Evolutionary conservation across 2,329 filamentous ascomycete species (phyloP).

Genomic region (Fusarium heterosporum): DNA sequence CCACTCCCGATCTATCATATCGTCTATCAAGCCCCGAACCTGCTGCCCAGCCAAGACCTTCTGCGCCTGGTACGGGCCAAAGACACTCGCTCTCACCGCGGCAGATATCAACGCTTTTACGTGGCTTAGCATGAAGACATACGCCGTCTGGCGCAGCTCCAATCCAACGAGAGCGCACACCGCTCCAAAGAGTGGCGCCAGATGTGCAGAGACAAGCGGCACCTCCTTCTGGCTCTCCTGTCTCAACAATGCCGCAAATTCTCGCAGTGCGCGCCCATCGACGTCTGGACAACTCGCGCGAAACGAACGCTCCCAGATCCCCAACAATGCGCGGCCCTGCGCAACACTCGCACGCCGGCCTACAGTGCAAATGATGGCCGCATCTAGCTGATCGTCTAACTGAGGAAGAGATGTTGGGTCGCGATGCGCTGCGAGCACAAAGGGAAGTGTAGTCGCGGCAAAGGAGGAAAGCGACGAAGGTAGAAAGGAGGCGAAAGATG

Average conservation of each 20-base stretch:
- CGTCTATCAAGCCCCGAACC: constrained; percentile 68
- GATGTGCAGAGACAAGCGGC: constrained; percentile 69
- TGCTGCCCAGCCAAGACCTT: constrained; percentile 72
- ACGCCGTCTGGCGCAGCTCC: constrained; percentile 71
- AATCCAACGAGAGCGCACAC: constrained; percentile 73
- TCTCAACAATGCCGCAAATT: constrained; percentile 54
- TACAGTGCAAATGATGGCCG: constrained; percentile 81
- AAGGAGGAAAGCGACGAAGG: constrained; percentile 76
- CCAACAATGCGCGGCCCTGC: constrained; percentile 79
- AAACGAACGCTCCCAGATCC: constrained; percentile 81
- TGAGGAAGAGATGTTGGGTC: constrained; percentile 61
- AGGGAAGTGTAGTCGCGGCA: constrained; percentile 78
- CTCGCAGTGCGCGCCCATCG: constrained; percentile 49
- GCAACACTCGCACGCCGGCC: constrained; percentile 79
- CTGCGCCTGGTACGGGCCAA: constrained; percentile 85
- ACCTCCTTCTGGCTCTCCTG: constrained; percentile 46
- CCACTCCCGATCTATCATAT: constrained; percentile 71
- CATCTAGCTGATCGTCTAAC: constrained; percentile 82
- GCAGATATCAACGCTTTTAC: constrained; percentile 81
- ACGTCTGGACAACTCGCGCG: constrained; percentile 52
- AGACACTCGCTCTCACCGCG: constrained; percentile 79
- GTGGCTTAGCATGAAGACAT: constrained; percentile 81
- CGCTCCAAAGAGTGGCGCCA: constrained; percentile 77
- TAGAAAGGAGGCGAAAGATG: constrained; percentile 73
- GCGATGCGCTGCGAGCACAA: constrained; percentile 75